A percentile compares a stretch with the other conserved stretches of the same genome.
Conservation (phyloP, 225 moss, liverwort and hornwort species). For the Marchantia paleacea region DNA sequence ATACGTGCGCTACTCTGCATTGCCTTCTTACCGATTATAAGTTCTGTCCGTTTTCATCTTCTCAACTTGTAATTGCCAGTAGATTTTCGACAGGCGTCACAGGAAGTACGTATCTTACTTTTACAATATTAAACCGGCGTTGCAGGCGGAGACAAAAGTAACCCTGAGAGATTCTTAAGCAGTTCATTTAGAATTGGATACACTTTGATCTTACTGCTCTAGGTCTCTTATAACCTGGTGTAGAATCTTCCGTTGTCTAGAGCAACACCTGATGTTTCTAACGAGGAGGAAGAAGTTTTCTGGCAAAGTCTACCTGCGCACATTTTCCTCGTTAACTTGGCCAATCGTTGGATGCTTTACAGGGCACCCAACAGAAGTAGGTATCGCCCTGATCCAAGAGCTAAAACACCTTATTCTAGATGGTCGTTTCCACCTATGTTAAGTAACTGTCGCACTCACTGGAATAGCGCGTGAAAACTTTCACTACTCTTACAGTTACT, state of each 20-base stretch:
- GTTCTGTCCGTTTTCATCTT: not conserved
- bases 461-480: not conserved
- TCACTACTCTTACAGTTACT: not conserved
- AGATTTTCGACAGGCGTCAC: not conserved
- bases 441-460: no score
- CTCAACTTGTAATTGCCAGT: not conserved
- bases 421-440: not conserved
- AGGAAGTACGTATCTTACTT: not conserved
- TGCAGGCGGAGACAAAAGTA: slow-evolving; percentile 73
- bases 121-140: not conserved
- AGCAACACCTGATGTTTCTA: slow-evolving; percentile 18
- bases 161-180: slow-evolving; percentile 51
- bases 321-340: slow-evolving; percentile 15
- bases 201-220: slow-evolving; percentile 32
- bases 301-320: slow-evolving; percentile 25
- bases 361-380: slow-evolving; percentile 74
- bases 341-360: slow-evolving; percentile 48
- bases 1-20: not conserved
- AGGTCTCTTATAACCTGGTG: slow-evolving; percentile 22
- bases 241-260: slow-evolving; percentile 21
- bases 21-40: no score
- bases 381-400: slow-evolving; percentile 56
- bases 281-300: slow-evolving; percentile 33
- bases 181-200: slow-evolving; percentile 62
- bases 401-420: slow-evolving; percentile 51